phyloP scores from a whole-genome alignment of 441 rosid species.

The Euphorbia schlechtendalii region DNA sequence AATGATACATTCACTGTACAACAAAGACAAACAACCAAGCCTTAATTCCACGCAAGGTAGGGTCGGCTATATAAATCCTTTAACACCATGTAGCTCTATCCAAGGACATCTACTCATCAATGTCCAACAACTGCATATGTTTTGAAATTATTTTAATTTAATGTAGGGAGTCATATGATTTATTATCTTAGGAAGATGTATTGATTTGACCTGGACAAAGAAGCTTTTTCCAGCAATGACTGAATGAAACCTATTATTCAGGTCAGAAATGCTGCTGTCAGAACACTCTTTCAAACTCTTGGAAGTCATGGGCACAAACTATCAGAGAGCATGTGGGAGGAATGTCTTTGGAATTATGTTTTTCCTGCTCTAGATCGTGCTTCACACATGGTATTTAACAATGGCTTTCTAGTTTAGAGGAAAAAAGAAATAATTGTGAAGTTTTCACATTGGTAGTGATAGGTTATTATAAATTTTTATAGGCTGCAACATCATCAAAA shows the following conservation, averaged over 20 bases:
- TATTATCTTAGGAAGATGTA: neutral
- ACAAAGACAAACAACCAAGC: no score
- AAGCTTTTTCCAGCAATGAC: slow-evolving; percentile 1
- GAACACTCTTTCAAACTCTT: slow-evolving; percentile 93
- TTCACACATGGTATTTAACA: slow-evolving; percentile 74
- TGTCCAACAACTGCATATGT: no score
- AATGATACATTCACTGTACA: neutral
- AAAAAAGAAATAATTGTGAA: neutral
- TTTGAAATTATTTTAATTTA: no score
- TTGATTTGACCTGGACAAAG: neutral
- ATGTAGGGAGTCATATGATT: neutral
- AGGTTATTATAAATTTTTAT: slow-evolving; percentile 21
- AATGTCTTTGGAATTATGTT: slow-evolving; percentile 94
- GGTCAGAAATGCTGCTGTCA: slow-evolving; percentile 98
- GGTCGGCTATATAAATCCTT: no score
- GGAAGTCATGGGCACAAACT: slow-evolving; percentile 97
- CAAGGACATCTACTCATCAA: no score
- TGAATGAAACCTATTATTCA: slow-evolving; percentile 26
- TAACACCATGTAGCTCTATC: no score
- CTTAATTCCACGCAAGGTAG: no score
- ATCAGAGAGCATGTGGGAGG: slow-evolving; percentile 95
- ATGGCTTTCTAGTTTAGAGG: neutral
- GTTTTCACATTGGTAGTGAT: slow-evolving; percentile 2
- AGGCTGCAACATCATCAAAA: slow-evolving; percentile 99
- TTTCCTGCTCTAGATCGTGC: slow-evolving; percentile 88